Base-by-base conservation (phyloP, 192 early-diverging fungal species). In the Pilobolus umbonatus region DNA sequence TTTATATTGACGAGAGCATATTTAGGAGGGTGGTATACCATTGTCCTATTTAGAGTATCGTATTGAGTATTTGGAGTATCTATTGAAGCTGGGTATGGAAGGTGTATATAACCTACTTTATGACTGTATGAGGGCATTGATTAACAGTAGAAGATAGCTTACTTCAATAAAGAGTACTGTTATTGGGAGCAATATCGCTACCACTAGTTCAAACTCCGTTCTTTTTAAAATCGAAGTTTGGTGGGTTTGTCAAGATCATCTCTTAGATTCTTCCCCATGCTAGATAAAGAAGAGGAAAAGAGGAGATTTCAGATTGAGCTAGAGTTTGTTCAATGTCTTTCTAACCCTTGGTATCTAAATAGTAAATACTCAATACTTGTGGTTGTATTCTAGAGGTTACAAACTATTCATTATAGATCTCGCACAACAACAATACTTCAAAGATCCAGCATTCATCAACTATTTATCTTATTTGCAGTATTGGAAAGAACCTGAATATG, bases 291-390 rank as follows among this genome's bases (percentile, higher is more conserved):
- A n/a, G 55, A 69, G 21, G 61, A 69, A 44, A 63, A 69, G 25
- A 34, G 51, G 22, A 83, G 94, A 21, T 95, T 95, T 60, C 82
- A 88, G 65, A 82, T 93, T 17, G 94, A 97, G 72, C 81, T 97
- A 32, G 95, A 98, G 74, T 98, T 98, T 80, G 78, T 98, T 12
- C 92, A 95, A 71, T 93, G 89, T 61, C 76, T 98, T 12, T 81
- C 92, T 32, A 98, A 96, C 70, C 95, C 95, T 17, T 86, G 85
- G 83, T 98, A 98, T 61, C 78, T 98, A 34, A 89, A 94, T 65
- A 80, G 86, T 89, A 81, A 47, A 69, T 15, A 52, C 1, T 42
- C 35, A 11, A 40, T 15, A 8, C 7, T 31, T 44, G 25, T 10
- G 22, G 9, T 10, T 46, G 21, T n/a, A 30, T 1, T 19, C 4